Conservation (phyloP, 1,139 yeast genomes). For the Kurtzmaniella quercitrusa region DNA sequence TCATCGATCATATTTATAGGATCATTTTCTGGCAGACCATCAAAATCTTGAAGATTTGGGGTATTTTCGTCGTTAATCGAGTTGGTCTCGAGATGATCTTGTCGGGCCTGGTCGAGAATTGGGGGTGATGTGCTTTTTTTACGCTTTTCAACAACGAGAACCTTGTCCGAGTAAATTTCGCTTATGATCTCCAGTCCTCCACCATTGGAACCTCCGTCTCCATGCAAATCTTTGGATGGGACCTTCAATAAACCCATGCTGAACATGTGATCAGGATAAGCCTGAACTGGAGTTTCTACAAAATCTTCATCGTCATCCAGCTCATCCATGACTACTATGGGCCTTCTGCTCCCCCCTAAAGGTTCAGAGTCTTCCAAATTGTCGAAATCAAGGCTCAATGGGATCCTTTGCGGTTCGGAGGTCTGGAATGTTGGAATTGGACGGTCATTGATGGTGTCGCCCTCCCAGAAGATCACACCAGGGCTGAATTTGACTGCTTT, state of each 20-base stretch:
- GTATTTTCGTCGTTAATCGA: no score
- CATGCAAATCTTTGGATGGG: slow-evolving; percentile 2
- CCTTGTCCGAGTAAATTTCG: slow-evolving; percentile 39
- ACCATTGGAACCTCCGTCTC: slow-evolving; percentile 13
- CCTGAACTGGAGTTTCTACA: slow-evolving; percentile 6
- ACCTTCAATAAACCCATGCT: slow-evolving; percentile 6
- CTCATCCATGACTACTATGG: slow-evolving; percentile 3
- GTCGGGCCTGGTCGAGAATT: background rate
- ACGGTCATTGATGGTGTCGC: background rate
- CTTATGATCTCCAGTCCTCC: slow-evolving; percentile 27
- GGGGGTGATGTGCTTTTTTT: slow-evolving; percentile 1
- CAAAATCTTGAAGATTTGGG: no score
- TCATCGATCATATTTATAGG: background rate
- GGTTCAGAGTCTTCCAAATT: background rate
- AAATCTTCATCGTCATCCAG: slow-evolving; percentile 6
- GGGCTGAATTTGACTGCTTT: background rate
- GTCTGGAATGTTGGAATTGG: background rate
- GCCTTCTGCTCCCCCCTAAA: background rate
- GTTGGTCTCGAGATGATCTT: no score
- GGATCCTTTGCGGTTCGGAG: background rate
- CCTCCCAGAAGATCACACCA: background rate
- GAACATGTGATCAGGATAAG: slow-evolving; percentile 6
- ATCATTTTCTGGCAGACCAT: background rate
- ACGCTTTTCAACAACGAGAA: slow-evolving; percentile 29
- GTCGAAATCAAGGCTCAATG: background rate